Conservation (phyloP, 805 yeast species). For the Helenozyma rhizophorensis region DNA sequence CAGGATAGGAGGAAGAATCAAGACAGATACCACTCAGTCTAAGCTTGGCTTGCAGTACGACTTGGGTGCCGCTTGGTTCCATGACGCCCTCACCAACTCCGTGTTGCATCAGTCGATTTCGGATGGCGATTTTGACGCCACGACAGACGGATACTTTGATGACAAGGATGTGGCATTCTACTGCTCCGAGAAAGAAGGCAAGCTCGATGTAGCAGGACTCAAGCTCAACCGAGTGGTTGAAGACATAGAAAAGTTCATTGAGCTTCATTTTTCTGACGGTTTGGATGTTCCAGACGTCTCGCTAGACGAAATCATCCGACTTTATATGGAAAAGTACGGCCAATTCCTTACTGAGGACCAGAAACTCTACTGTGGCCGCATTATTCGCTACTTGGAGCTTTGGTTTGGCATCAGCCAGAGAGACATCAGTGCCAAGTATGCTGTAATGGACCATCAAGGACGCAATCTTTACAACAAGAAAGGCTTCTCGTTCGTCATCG, state of each 20-base stretch:
- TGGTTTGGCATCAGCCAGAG: slow-evolving; percentile 80
- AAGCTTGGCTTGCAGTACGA: slow-evolving; percentile 45
- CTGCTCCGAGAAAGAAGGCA: slow-evolving; percentile 26
- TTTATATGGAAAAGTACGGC: slow-evolving; percentile 44
- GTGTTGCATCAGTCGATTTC: slow-evolving; percentile 49
- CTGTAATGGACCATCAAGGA: slow-evolving; percentile 70
- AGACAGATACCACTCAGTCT: slow-evolving; percentile 15
- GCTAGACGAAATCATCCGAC: slow-evolving; percentile 43
- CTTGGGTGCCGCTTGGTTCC: slow-evolving; percentile 92
- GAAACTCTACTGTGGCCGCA: slow-evolving; percentile 45
- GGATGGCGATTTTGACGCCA: slow-evolving; percentile 12
- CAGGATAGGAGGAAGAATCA: slow-evolving; percentile 22
- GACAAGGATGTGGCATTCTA: slow-evolving; percentile 36
- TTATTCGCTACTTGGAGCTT: slow-evolving; percentile 57
- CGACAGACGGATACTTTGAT: slow-evolving; percentile 41
- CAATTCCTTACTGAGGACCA: slow-evolving; percentile 50
- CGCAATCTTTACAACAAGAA: slow-evolving; percentile 66
- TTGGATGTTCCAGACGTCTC: slow-evolving; percentile 49
- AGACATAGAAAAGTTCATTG: slow-evolving; percentile 59
- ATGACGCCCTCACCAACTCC: slow-evolving; percentile 68
- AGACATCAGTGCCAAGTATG: slow-evolving; percentile 60
- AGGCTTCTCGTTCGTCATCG: slow-evolving; percentile 54
- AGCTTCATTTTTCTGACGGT: slow-evolving; percentile 49
- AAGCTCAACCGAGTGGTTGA: slow-evolving; percentile 35
- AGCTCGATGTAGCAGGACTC: slow-evolving; percentile 22